phyloP scores from a whole-genome alignment of 495 filamentous ascomycete genomes.

The Xylaria curta region DNA sequence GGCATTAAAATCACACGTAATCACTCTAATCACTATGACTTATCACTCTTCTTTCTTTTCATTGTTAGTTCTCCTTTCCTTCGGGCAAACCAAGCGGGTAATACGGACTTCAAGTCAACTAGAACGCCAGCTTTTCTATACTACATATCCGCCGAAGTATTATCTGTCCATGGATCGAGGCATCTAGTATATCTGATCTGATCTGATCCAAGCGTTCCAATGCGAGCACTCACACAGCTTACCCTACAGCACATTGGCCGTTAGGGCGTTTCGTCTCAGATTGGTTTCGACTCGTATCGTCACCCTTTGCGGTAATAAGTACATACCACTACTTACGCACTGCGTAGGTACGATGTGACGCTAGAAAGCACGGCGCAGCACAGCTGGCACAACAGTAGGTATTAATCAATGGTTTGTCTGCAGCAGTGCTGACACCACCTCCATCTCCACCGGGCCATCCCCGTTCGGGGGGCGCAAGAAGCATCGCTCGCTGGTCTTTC shows the following conservation, averaged over 20 bases:
- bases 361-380: neutral
- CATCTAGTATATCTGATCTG: neutral
- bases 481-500: neutral
- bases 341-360: neutral
- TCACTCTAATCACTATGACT: neutral
- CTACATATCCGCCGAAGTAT: neutral
- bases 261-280: conserved; percentile 12
- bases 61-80: neutral
- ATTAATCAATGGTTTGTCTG: neutral
- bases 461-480: neutral
- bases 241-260: neutral
- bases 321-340: neutral
- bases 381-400: neutral
- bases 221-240: neutral
- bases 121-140: neutral
- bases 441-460: conserved; percentile 6
- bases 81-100: neutral
- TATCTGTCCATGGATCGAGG: neutral
- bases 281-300: neutral
- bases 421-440: conserved; percentile 15
- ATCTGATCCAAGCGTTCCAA: neutral
- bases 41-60: neutral
- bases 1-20: conserved; percentile 8
- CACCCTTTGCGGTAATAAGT: neutral
- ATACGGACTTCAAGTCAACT: neutral